Evolutionary conservation across 2,329 filamentous ascomycete species (phyloP).

Genomic region (Canariomyces notabilis): DNA sequence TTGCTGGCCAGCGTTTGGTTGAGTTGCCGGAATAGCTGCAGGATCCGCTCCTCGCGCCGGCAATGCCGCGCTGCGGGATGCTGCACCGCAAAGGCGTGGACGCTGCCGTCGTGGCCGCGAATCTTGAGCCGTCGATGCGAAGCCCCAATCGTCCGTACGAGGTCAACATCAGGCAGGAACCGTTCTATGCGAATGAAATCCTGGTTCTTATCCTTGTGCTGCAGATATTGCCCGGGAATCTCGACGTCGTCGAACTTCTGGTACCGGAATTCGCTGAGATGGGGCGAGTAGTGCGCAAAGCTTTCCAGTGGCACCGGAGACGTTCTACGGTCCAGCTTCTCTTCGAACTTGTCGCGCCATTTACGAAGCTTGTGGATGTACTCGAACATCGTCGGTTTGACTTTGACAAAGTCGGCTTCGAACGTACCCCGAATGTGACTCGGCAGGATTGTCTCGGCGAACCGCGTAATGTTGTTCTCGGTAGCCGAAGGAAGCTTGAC

Average conservation of each 20-base stretch:
- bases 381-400: slow-evolving; percentile 95
- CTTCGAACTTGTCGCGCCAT: slow-evolving; percentile 97
- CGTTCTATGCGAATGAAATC: slow-evolving; percentile 97
- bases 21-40: slow-evolving; percentile 95
- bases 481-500: slow-evolving; percentile 86
- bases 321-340: slow-evolving; percentile 84
- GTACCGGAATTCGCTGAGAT: slow-evolving; percentile 94
- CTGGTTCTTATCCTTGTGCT: slow-evolving; percentile 98
- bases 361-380: slow-evolving; percentile 95
- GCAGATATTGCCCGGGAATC: slow-evolving; percentile 91
- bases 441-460: slow-evolving; percentile 92
- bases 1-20: slow-evolving; percentile 87
- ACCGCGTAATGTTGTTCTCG: slow-evolving; percentile 93
- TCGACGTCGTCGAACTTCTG: slow-evolving; percentile 98
- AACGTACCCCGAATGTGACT: slow-evolving; percentile 94
- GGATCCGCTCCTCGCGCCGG: slow-evolving; percentile 85
- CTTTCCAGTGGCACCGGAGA: slow-evolving; percentile 71
- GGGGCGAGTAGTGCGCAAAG: slow-evolving; percentile 62
- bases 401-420: slow-evolving; percentile 91
- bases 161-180: slow-evolving; percentile 90
- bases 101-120: slow-evolving; percentile 90
- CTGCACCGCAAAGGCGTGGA: slow-evolving; percentile 96
- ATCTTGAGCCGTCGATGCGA: slow-evolving; percentile 94
- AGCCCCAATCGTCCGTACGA: slow-evolving; percentile 83
- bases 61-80: slow-evolving; percentile 91